phyloP scores from a whole-genome alignment of 2,329 filamentous ascomycete genomes.

The Dothistroma septosporum region DNA sequence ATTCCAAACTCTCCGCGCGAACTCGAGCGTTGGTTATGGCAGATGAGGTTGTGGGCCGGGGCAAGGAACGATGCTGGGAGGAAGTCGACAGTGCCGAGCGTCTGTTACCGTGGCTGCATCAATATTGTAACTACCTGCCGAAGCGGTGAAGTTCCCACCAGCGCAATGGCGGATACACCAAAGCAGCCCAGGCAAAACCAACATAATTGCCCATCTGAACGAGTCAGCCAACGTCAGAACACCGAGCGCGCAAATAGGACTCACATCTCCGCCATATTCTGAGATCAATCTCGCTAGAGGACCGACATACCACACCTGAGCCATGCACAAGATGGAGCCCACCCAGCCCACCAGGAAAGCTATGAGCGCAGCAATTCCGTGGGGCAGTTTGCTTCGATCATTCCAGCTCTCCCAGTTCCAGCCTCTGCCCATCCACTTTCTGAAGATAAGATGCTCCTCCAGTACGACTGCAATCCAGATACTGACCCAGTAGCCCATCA shows the following conservation, averaged over 20 bases:
- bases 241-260: constrained; percentile 21
- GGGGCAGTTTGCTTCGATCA: constrained; percentile 54
- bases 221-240: background rate
- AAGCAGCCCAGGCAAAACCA: constrained; percentile 55
- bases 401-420: constrained; percentile 63
- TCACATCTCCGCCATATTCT: constrained; percentile 55
- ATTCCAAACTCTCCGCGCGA: no score
- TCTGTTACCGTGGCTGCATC: no score
- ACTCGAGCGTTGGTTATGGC: no score
- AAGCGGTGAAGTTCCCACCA: constrained; percentile 43
- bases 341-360: constrained; percentile 63
- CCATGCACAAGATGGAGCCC: constrained; percentile 63
- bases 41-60: no score
- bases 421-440: constrained; percentile 41
- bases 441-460: constrained; percentile 61
- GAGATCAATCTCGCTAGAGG: constrained; percentile 57
- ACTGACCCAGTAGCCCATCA: constrained; percentile 68
- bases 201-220: constrained; percentile 55
- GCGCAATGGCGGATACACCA: constrained; percentile 55
- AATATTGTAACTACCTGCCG: background rate
- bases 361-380: constrained; percentile 58
- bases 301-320: constrained; percentile 65
- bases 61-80: no score
- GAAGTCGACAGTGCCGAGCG: no score
- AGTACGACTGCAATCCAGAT: constrained; percentile 62